A percentile compares a stretch with the other conserved stretches of the same genome.
phyloP scores from a whole-genome alignment of 2,329 filamentous ascomycete species.

The Xylariaceae sp. region DNA sequence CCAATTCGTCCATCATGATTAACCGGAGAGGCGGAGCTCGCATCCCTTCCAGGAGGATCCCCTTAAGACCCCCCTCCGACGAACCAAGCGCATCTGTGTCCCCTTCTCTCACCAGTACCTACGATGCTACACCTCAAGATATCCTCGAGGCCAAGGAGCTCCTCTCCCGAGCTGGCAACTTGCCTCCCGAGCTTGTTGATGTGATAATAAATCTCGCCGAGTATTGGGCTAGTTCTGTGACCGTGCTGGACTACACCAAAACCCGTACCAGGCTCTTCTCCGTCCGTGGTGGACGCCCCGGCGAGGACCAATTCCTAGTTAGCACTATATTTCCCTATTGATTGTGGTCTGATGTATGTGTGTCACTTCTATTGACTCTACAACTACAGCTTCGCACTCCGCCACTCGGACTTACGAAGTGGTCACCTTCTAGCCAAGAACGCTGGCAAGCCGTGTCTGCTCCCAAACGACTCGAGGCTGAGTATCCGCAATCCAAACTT shows the following conservation, averaged over 20 bases:
- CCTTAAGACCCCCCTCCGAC: constrained; percentile 4
- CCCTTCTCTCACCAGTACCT: constrained; percentile 10
- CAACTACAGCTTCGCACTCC: constrained; percentile 42
- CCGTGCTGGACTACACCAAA: constrained; percentile 35
- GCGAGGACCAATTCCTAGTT: constrained; percentile 47
- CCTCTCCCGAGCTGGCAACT: constrained; percentile 44
- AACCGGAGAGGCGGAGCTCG: constrained; percentile 22
- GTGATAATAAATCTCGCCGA: constrained; percentile 61
- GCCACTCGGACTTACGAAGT: constrained; percentile 44
- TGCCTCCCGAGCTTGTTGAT: constrained; percentile 61
- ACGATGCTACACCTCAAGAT: constrained; percentile 42
- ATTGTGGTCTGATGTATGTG: not conserved
- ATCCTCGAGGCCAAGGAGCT: constrained; percentile 52
- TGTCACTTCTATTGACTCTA: constrained; percentile 1
- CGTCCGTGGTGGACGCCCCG: constrained; percentile 20
- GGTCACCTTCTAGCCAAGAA: constrained; percentile 29
- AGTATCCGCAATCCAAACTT: constrained; percentile 38
- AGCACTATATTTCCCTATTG: constrained; percentile 18
- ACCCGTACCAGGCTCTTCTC: constrained; percentile 5
- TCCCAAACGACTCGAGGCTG: constrained; percentile 30
- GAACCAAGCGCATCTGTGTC: constrained; percentile 3
- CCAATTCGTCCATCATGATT: constrained; percentile 23
- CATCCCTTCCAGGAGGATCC: constrained; percentile 18
- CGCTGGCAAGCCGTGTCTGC: constrained; percentile 28
- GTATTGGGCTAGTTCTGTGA: constrained; percentile 60